Evolutionary conservation across 1,284 basidiomycete genomes (phyloP).

Genomic region (Puccinia polysora): DNA sequence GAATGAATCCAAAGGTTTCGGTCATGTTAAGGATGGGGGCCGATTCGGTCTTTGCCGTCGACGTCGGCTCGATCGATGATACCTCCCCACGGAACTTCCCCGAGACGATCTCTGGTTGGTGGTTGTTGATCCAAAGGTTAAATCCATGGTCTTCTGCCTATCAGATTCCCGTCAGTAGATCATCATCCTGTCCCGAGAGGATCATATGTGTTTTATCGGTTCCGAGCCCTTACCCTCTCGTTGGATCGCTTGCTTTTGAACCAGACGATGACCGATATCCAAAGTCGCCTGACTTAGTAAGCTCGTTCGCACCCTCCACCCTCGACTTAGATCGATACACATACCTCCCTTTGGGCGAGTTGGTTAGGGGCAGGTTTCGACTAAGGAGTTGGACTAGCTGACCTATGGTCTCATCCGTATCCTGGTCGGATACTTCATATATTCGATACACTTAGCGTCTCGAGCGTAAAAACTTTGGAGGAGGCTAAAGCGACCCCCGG

Average conservation of each 20-base stretch:
- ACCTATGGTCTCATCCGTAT: too few species aligned
- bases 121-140: constrained; percentile 86
- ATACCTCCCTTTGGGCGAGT: too few species aligned
- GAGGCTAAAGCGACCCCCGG: constrained; percentile 83
- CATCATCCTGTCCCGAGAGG: not conserved
- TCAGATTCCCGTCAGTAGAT: constrained; percentile 28
- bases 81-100: constrained; percentile 91
- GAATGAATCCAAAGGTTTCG: constrained; percentile 65
- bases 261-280: constrained; percentile 92
- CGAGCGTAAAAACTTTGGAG: constrained; percentile 88
- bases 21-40: constrained; percentile 91
- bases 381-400: too few species aligned
- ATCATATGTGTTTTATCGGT: not conserved
- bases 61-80: constrained; percentile 93
- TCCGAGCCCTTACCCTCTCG: not conserved
- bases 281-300: constrained; percentile 89
- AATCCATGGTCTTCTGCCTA: constrained; percentile 50
- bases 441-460: constrained; percentile 63
- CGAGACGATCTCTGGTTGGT: constrained; percentile 93
- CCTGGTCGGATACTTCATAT: not conserved
- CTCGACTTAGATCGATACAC: too few species aligned
- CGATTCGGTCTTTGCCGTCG: constrained; percentile 85
- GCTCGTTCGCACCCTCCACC: constrained; percentile 52
- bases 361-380: too few species aligned
- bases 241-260: constrained; percentile 59